These are phyloP conservation scores for Sporothrix brasiliensis DNA, from an alignment of 2,329 filamentous ascomycete species.

Conservation along the genomic window DNA sequence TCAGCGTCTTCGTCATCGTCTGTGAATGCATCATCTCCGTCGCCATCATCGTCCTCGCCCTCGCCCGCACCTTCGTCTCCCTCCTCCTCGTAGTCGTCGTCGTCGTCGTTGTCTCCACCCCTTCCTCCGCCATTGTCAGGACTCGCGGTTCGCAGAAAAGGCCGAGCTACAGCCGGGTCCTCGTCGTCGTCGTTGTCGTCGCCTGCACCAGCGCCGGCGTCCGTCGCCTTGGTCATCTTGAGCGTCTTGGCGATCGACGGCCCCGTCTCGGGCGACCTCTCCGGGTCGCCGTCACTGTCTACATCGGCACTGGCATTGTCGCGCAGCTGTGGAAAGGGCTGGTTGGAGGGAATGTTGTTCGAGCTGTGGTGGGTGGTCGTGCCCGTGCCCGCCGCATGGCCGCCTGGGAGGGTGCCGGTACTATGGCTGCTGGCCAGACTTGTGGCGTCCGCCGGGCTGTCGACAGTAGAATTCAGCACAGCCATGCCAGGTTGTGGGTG, in stretches of 20 bases:
- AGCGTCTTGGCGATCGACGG: constrained; percentile 31
- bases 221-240: constrained; percentile 5
- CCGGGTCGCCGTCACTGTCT: constrained; percentile 33
- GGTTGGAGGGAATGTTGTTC: constrained; percentile 38
- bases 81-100: constrained; percentile 36
- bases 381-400: constrained; percentile 18
- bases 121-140: constrained; percentile 46
- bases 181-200: constrained; percentile 60
- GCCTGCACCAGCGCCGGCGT: constrained; percentile 25
- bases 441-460: constrained; percentile 31
- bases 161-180: constrained; percentile 59
- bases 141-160: constrained; percentile 60
- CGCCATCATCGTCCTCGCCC: constrained; percentile 25
- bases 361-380: constrained; percentile 9
- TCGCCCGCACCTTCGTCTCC: constrained; percentile 39
- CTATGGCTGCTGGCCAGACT: constrained; percentile 36
- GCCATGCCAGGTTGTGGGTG: constrained; percentile 25
- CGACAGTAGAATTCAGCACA: constrained; percentile 25
- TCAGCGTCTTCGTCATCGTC: neutral
- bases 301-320: constrained; percentile 48
- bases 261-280: constrained; percentile 28
- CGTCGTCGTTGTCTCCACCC: constrained; percentile 36
- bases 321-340: constrained; percentile 47
- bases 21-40: constrained; percentile 27
- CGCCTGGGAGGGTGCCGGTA: constrained; percentile 29